Conservation (phyloP, 495 filamentous ascomycete species). For the Aspergillus biplanus region DNA sequence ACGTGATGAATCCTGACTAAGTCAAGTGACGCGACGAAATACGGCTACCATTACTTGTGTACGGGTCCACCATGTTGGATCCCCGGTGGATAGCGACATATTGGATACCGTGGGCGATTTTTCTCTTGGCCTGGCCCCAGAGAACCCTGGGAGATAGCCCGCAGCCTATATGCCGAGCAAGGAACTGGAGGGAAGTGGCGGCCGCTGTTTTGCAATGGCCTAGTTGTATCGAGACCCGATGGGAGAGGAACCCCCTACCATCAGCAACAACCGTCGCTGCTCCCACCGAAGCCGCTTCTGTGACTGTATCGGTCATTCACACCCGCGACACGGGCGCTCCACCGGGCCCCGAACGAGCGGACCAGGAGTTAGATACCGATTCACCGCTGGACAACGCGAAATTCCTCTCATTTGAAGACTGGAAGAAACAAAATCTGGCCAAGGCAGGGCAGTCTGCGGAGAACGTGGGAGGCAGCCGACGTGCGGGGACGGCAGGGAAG, state of each 20-base stretch:
- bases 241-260: conserved; percentile 13
- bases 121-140: conserved; percentile 17
- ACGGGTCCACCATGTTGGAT: conserved; percentile 14
- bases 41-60: not conserved
- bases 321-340: conserved; percentile 15
- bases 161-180: conserved; percentile 18
- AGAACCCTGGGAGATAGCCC: conserved; percentile 13
- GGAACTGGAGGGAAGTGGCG: conserved; percentile 21
- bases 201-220: conserved; percentile 28
- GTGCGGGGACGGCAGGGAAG: conserved; percentile 41
- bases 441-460: conserved; percentile 84
- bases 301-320: conserved; percentile 11
- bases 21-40: conserved; percentile 2
- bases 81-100: conserved; percentile 20
- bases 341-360: conserved; percentile 20
- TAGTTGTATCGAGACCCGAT: conserved; percentile 26
- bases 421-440: conserved; percentile 92
- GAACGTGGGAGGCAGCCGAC: conserved; percentile 58
- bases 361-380: conserved; percentile 59
- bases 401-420: conserved; percentile 97
- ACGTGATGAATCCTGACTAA: conserved; percentile 1
- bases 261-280: not conserved
- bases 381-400: conserved; percentile 78
- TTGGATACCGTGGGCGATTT: conserved; percentile 19
- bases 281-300: conserved; percentile 8